Percentiles rank a stretch among this genome's conserved stretches.
These are phyloP conservation scores for Homolaphlyctis polyrhiza DNA, from an alignment of 371 early-diverging fungal species.

Conservation along the genomic window DNA sequence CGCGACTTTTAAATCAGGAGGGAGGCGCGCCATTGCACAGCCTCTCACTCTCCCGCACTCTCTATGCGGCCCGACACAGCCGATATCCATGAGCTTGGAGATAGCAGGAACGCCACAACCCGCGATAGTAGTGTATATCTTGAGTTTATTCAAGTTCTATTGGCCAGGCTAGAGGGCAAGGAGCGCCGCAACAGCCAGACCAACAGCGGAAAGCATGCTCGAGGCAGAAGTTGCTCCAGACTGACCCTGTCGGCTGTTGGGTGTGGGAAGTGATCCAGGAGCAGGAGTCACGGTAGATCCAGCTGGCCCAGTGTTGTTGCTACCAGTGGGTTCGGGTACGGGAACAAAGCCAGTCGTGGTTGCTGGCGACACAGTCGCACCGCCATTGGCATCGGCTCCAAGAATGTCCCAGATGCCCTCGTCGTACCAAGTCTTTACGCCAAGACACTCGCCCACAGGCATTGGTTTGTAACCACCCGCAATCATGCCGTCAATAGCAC, in stretches of 20 bases:
- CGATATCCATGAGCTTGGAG: neutral
- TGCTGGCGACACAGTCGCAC: neutral
- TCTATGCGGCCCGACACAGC: neutral
- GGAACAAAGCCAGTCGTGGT: neutral
- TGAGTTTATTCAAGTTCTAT: no score
- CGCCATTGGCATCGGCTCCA: neutral
- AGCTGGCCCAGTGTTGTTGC: neutral
- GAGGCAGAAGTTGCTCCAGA: neutral
- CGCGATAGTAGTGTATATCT: no score
- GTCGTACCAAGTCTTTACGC: conserved; percentile 13
- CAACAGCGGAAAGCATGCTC: no score
- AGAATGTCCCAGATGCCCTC: conserved; percentile 16
- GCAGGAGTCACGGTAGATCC: neutral
- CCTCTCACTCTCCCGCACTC: neutral
- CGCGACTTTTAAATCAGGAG: neutral
- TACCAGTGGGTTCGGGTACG: neutral
- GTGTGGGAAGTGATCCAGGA: neutral
- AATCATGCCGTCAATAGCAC: conserved; percentile 10
- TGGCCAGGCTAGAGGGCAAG: no score
- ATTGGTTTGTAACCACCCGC: conserved; percentile 18
- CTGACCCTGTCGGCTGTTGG: neutral
- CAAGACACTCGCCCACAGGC: no score
- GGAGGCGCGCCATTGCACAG: neutral
- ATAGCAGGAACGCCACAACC: no score
- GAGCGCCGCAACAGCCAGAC: no score